These are phyloP conservation scores for Aspergillus costaricaensis DNA, from an alignment of 2,329 filamentous ascomycete species.

Conservation along the genomic window DNA sequence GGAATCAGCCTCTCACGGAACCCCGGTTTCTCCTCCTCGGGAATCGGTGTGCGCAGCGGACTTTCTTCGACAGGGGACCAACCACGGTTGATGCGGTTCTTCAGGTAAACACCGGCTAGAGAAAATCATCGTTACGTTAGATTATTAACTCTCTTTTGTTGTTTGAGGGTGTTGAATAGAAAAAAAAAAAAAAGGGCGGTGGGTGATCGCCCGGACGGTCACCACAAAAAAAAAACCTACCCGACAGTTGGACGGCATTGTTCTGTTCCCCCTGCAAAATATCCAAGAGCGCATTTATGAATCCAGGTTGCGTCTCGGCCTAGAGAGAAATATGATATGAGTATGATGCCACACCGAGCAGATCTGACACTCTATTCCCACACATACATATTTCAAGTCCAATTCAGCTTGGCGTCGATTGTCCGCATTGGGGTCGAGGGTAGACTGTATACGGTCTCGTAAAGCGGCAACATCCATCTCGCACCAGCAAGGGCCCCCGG, in stretches of 20 bases:
- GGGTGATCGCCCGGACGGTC: constrained; percentile 5
- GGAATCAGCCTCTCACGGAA: constrained; percentile 88
- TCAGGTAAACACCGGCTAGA: constrained; percentile 91
- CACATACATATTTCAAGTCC: constrained; percentile 64
- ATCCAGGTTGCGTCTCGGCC: constrained; percentile 88
- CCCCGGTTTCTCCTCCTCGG: constrained; percentile 83
- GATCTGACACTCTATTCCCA: constrained; percentile 8
- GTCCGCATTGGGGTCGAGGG: constrained; percentile 64
- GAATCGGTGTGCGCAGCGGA: constrained; percentile 71
- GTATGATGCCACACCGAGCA: constrained; percentile 1
- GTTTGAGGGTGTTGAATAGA: constrained; percentile 20
- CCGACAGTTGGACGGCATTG: constrained; percentile 78
- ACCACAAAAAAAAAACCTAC: constrained; percentile 57
- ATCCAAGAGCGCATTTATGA: constrained; percentile 85
- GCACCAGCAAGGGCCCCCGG: constrained; percentile 38
- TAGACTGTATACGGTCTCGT: constrained; percentile 64
- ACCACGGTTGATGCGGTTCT: constrained; percentile 92
- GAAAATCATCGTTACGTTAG: constrained; percentile 17
- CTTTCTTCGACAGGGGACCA: constrained; percentile 80
- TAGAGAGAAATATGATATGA: constrained; percentile 41
- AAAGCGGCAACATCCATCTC: constrained; percentile 63
- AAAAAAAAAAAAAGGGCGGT: neutral
- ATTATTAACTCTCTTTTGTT: neutral
- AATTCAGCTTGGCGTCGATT: constrained; percentile 64
- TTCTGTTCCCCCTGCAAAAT: constrained; percentile 89